phyloP scores from a whole-genome alignment of 2,329 filamentous ascomycete species.

The Fusarium agapanthi region DNA sequence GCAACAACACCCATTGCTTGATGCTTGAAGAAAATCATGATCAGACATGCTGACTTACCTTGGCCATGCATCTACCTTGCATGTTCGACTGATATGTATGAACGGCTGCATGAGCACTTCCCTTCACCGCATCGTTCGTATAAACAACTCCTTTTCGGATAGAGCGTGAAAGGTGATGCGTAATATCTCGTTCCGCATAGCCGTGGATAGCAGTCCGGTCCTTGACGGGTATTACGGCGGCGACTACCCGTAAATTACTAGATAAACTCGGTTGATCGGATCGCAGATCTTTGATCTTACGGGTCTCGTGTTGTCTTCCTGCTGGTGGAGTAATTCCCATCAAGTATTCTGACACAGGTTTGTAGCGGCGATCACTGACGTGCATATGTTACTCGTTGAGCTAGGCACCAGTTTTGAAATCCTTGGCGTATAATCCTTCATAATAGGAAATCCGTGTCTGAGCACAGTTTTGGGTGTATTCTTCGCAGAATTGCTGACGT shows the following conservation, averaged over 20 bases:
- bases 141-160: neutral
- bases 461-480: neutral
- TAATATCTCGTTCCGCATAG: neutral
- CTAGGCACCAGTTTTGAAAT: neutral
- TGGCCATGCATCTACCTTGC: conserved; percentile 21
- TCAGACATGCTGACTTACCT: conserved; percentile 1
- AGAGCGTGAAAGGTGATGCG: neutral
- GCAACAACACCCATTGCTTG: neutral
- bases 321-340: conserved; percentile 5
- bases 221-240: neutral
- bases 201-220: conserved; percentile 2
- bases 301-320: conserved; percentile 19
- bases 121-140: conserved; percentile 29
- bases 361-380: neutral
- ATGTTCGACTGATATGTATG: neutral
- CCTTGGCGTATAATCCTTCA: neutral
- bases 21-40: neutral
- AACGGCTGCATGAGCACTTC: neutral
- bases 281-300: conserved; percentile 24
- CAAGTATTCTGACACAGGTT: neutral
- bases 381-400: neutral
- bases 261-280: conserved; percentile 20
- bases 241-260: neutral
- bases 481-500: neutral
- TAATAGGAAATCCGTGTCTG: neutral